These are phyloP conservation scores for Yamadazyma akitaensis DNA, from an alignment of 805 yeast genomes.

Conservation along the genomic window DNA sequence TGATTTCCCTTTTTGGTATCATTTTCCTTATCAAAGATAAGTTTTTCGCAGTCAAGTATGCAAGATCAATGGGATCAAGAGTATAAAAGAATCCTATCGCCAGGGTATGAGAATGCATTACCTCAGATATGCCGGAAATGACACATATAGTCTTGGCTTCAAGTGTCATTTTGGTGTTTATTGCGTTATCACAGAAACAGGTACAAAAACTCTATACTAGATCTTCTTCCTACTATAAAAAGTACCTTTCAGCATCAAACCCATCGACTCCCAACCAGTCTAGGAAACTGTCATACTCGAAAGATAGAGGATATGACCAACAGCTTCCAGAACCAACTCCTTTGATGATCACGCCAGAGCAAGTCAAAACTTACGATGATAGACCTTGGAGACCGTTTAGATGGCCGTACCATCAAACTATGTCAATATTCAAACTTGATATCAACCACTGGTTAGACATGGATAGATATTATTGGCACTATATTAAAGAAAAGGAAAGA, in stretches of 20 bases:
- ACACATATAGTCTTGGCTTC: background rate
- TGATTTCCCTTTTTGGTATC: conserved; percentile 7
- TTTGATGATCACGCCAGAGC: conserved; percentile 61
- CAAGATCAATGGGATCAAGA: background rate
- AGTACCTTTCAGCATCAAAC: conserved; percentile 9
- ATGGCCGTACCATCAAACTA: conserved; percentile 79
- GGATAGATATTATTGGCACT: conserved; percentile 72
- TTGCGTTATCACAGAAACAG: conserved; percentile 18
- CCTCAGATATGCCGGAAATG: background rate
- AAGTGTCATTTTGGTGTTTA: conserved; percentile 12
- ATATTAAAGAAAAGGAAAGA: conserved; percentile 59
- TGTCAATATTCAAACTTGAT: conserved; percentile 70
- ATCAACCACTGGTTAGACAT: conserved; percentile 75
- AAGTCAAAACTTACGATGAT: conserved; percentile 62
- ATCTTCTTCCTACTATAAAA: conserved; percentile 5
- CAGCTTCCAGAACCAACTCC: conserved; percentile 38
- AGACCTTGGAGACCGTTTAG: conserved; percentile 81
- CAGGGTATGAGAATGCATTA: background rate
- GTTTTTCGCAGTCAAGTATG: background rate
- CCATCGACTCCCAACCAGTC: conserved; percentile 11
- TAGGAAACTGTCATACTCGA: conserved; percentile 14
- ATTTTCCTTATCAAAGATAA: conserved; percentile 8
- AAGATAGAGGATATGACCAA: conserved; percentile 8
- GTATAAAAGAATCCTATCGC: background rate
- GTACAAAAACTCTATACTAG: conserved; percentile 1